phyloP scores from a whole-genome alignment of 108 stramenopile genomes.

The Cyclostephanos tholiformis region DNA sequence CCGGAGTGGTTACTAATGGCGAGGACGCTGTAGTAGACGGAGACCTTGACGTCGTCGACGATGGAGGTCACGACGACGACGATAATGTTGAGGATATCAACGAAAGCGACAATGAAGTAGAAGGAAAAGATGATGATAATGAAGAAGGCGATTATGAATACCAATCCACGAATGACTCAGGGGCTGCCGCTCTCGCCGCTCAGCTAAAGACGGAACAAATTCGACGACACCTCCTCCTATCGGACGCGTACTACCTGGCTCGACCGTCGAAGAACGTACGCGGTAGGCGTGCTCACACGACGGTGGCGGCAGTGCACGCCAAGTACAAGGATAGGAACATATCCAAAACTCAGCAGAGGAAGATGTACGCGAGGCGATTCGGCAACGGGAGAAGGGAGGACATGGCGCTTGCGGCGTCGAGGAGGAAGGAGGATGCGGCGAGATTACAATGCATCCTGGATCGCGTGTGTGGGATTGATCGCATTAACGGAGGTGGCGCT shows the following conservation, averaged over 20 bases:
- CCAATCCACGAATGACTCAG: not conserved
- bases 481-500: not conserved
- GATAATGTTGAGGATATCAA: too few relatives aligned
- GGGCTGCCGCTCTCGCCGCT: slow-evolving; percentile 24
- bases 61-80: too few relatives aligned
- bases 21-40: not conserved
- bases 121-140: not conserved
- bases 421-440: slow-evolving; percentile 38
- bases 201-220: slow-evolving; percentile 47
- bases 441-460: slow-evolving; percentile 33
- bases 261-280: slow-evolving; percentile 36
- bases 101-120: too few relatives aligned
- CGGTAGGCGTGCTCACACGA: slow-evolving; percentile 20
- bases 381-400: slow-evolving; percentile 43
- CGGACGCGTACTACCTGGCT: slow-evolving; percentile 44
- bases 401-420: slow-evolving; percentile 24
- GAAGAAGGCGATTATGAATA: slow-evolving; percentile 9
- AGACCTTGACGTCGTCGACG: too few relatives aligned
- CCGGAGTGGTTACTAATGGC: not conserved
- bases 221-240: slow-evolving; percentile 39
- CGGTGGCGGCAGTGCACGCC: slow-evolving; percentile 41
- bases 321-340: slow-evolving; percentile 46
- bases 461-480: not conserved
- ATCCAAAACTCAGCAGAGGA: slow-evolving; percentile 45
- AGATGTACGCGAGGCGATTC: slow-evolving; percentile 39